A percentile compares a stretch with the other conserved stretches of the same genome.
These are phyloP conservation scores for Tripterygium wilfordii DNA, from an alignment of 177 flowering plant species.

Conservation along the genomic window DNA sequence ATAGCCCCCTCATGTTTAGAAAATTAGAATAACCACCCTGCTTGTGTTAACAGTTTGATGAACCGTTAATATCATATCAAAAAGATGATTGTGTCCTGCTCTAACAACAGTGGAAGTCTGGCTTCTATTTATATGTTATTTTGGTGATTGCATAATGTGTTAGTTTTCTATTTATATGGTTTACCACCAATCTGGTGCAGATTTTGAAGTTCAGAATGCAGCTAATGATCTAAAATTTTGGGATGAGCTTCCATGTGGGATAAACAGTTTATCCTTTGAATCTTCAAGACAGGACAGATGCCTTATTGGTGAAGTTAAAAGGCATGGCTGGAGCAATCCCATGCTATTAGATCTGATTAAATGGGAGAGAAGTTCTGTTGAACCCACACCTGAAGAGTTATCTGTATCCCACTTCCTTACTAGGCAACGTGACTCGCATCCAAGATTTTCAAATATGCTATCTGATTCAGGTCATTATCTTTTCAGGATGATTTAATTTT, in stretches of 20 bases:
- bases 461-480: slow-evolving; percentile 12
- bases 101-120: too few relatives aligned
- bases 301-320: slow-evolving; percentile 49
- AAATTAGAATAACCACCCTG: too few relatives aligned
- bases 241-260: slow-evolving; percentile 96
- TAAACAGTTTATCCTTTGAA: slow-evolving; percentile 55
- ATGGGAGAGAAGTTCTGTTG: slow-evolving; percentile 74
- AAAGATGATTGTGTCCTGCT: too few relatives aligned
- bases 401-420: background rate
- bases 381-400: slow-evolving; percentile 40
- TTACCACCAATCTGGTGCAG: slow-evolving; percentile 25
- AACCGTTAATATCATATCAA: too few relatives aligned
- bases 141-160: background rate
- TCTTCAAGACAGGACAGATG: slow-evolving; percentile 16
- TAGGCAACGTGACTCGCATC: slow-evolving; percentile 6
- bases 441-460: slow-evolving; percentile 14
- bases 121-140: too few relatives aligned
- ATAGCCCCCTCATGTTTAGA: too few relatives aligned
- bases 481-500: background rate
- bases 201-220: slow-evolving; percentile 29
- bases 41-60: too few relatives aligned
- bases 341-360: slow-evolving; percentile 49
- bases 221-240: slow-evolving; percentile 37
- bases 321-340: slow-evolving; percentile 65
- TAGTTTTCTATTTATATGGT: background rate